A percentile compares a stretch with the other conserved stretches of the same genome.
These are phyloP conservation scores for Silene conica DNA, from an alignment of 148 eudicot species.

Conservation along the genomic window DNA sequence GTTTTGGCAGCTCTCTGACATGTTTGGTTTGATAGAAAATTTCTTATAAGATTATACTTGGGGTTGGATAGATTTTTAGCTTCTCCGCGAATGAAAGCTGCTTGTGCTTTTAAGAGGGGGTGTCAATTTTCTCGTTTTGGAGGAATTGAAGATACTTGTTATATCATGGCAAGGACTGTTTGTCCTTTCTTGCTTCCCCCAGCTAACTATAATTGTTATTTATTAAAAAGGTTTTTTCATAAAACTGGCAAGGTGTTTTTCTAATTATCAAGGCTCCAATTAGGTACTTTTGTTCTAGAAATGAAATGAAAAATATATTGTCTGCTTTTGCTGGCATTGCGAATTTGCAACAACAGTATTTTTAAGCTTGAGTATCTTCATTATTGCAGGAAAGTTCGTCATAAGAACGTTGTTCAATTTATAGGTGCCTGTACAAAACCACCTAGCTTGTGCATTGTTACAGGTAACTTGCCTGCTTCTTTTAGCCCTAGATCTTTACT, in stretches of 20 bases:
- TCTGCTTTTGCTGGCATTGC: not conserved
- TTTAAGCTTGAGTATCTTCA: constrained; percentile 13
- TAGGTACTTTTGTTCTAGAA: not conserved
- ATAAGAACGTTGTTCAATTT: constrained; percentile 97
- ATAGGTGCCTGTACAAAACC: constrained; percentile 98
- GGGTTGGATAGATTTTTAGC: not conserved
- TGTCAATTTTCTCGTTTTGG: not conserved
- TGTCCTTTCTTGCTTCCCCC: not conserved
- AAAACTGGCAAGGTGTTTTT: not conserved
- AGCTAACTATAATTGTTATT: not conserved
- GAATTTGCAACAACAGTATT: not conserved
- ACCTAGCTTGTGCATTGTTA: constrained; percentile 92
- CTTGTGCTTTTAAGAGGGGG: not conserved
- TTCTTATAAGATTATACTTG: too few species aligned
- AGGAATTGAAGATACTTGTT: not conserved
- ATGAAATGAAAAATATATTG: not conserved
- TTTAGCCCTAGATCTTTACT: not conserved
- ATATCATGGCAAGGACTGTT: not conserved
- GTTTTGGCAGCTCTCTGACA: not conserved
- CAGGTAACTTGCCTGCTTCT: constrained; percentile 43
- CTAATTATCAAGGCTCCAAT: not conserved
- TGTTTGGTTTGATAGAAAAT: not conserved
- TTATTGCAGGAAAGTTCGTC: constrained; percentile 90
- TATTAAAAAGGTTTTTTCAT: not conserved
- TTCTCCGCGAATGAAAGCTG: not conserved